Evolutionary conservation across 2,329 filamentous ascomycete species (phyloP), one percentile per base, ranked within the genome.

Genomic region (Fonsecaea monophora): DNA sequence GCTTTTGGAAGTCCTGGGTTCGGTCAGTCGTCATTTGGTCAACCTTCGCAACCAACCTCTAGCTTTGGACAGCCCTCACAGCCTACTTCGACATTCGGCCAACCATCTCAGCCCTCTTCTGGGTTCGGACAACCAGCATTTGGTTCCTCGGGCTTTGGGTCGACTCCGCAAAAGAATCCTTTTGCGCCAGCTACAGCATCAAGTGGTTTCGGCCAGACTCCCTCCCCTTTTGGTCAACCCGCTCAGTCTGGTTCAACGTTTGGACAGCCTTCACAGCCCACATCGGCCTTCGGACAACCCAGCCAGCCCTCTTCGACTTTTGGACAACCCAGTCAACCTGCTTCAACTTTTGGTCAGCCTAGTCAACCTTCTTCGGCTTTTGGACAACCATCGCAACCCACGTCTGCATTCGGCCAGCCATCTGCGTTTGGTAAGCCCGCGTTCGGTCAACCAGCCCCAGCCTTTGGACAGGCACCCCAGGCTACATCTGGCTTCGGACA

Each of bases 51-150:
- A 55, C 60, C 67, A 25, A 37, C 60, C 63, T 74, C 68, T 66
- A 38, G 38, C 7, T 69, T 69, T 57, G 66, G 66, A 18, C 66
- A 70, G 37, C 37, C 62, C 40, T 7, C 63, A 5, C 69, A 68
- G 21, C 68, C 72, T 13, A 69, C 71, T 18, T 68, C 74, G 60
- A 67, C 73, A 7, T 75, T 69, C 72, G 63, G 63, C 67, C 71
- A 78, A 62, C 71, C 75, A 21, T 68, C 75, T 32, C 69, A 77
- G 35, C 67, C 78, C 6, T 62, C 70, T 2, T 69, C 73, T 12
- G 71, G 73, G 21, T 78, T 82, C 62, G 79, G 79, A 40, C 76
- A 79, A 38, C 77, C 78, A 40, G 73, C 69, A 50, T 70, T 73
- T 55, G 69, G 74, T 7, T 76, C 78, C 21, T 72, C 73, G 34